phyloP scores from a whole-genome alignment of 371 early-diverging fungal genomes.

The Nematocida sp. region DNA sequence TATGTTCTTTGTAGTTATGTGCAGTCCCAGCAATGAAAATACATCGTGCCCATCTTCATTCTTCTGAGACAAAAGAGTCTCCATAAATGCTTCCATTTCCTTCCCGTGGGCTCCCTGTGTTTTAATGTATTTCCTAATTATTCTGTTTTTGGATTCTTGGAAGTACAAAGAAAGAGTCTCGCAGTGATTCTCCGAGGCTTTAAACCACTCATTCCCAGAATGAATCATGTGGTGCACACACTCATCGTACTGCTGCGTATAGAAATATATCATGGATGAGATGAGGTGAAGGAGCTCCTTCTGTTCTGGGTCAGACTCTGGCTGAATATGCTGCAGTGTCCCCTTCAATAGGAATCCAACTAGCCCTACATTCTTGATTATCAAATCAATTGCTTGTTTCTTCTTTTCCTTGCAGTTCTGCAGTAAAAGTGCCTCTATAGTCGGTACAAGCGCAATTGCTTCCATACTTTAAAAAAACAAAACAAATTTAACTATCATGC shows the following conservation, averaged over 20 bases:
- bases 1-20: slow-evolving; percentile 25
- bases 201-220: slow-evolving; percentile 43
- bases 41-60: background rate
- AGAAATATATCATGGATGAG: slow-evolving; percentile 53
- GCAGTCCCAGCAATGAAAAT: slow-evolving; percentile 40
- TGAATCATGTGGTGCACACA: slow-evolving; percentile 25
- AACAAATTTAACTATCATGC: slow-evolving; percentile 39
- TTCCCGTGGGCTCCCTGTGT: background rate
- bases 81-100: slow-evolving; percentile 34
- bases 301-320: slow-evolving; percentile 10
- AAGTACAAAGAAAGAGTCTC: slow-evolving; percentile 36
- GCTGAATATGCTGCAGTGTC: background rate
- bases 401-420: slow-evolving; percentile 26
- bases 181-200: slow-evolving; percentile 1
- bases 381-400: slow-evolving; percentile 44
- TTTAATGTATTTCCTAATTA: slow-evolving; percentile 54
- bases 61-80: background rate
- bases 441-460: slow-evolving; percentile 55
- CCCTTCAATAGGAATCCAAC: slow-evolving; percentile 34
- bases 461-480: slow-evolving; percentile 47
- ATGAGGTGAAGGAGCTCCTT: slow-evolving; percentile 37
- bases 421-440: slow-evolving; percentile 43
- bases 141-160: slow-evolving; percentile 44
- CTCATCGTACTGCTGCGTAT: slow-evolving; percentile 45
- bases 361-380: slow-evolving; percentile 35